A percentile compares a stretch with the other conserved stretches of the same genome.
phyloP scores from a whole-genome alignment of 352 stramenopile species.

The Phytophthora chlamydospora region DNA sequence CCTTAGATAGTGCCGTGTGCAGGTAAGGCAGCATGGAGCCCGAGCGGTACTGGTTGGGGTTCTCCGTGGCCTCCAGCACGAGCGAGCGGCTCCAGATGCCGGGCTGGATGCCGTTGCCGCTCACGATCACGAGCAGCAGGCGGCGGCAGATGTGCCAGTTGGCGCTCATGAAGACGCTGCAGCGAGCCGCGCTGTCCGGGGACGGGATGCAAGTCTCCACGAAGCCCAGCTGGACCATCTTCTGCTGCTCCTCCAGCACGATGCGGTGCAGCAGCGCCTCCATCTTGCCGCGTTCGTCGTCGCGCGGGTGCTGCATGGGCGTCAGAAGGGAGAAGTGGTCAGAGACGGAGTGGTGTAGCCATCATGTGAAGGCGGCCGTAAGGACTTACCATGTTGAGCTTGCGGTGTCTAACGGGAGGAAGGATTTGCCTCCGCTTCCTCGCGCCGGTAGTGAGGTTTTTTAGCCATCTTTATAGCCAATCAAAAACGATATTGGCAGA shows the following conservation, averaged over 20 bases:
- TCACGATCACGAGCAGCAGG: constrained; percentile 79
- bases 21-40: constrained; percentile 86
- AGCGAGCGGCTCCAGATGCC: constrained; percentile 88
- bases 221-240: constrained; percentile 87
- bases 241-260: constrained; percentile 84
- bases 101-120: constrained; percentile 85
- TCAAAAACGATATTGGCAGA: too few species aligned
- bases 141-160: constrained; percentile 85
- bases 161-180: constrained; percentile 82
- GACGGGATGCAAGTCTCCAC: constrained; percentile 84
- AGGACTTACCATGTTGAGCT: constrained; percentile 26
- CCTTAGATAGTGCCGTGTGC: constrained; percentile 77
- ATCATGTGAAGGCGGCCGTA: not conserved
- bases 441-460: too few species aligned
- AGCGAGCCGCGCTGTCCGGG: constrained; percentile 64
- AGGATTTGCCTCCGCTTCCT: constrained; percentile 30
- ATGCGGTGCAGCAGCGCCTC: constrained; percentile 85
- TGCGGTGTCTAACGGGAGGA: constrained; percentile 21
- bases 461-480: too few species aligned
- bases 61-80: constrained; percentile 72
- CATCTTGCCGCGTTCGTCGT: constrained; percentile 68
- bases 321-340: not conserved
- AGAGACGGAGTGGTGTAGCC: constrained; percentile 9
- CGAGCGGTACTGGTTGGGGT: constrained; percentile 80
- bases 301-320: constrained; percentile 27